These are phyloP conservation scores for Flaveria ramosissima DNA, from an alignment of 129 eudicot species.

Conservation along the genomic window DNA sequence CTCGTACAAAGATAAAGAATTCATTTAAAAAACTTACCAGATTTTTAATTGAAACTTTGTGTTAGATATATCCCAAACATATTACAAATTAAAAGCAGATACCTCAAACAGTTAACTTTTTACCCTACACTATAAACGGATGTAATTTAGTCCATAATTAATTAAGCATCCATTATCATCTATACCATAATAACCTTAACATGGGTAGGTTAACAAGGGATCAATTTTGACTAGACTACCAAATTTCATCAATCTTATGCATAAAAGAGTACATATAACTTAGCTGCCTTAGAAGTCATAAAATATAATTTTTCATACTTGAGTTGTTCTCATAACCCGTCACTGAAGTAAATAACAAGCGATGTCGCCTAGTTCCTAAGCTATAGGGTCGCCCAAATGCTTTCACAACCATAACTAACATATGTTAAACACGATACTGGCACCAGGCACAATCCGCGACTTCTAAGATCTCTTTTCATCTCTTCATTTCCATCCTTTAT, in stretches of 20 bases:
- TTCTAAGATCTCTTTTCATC: slow-evolving; percentile 53
- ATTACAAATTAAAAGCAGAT: no score
- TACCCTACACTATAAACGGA: no score
- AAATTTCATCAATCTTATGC: slow-evolving; percentile 52
- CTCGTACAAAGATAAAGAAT: no score
- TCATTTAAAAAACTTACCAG: no score
- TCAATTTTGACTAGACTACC: slow-evolving; percentile 47
- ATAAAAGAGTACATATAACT: not conserved
- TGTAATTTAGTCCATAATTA: no score
- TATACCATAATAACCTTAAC: not conserved
- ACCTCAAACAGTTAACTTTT: no score
- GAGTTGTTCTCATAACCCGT: not conserved
- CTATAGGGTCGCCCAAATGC: slow-evolving; percentile 61
- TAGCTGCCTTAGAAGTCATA: no score
- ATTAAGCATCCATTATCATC: no score
- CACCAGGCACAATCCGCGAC: slow-evolving; percentile 85
- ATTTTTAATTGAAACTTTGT: no score
- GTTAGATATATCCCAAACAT: no score
- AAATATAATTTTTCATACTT: not conserved
- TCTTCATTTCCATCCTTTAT: slow-evolving; percentile 48
- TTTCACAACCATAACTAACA: slow-evolving; percentile 66
- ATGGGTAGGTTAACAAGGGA: slow-evolving; percentile 40
- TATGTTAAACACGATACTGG: slow-evolving; percentile 79
- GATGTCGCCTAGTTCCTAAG: slow-evolving; percentile 20
- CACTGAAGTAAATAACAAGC: slow-evolving; percentile 20